phyloP scores from a whole-genome alignment of 2,329 filamentous ascomycete genomes.

The Colletotrichum camelliae region DNA sequence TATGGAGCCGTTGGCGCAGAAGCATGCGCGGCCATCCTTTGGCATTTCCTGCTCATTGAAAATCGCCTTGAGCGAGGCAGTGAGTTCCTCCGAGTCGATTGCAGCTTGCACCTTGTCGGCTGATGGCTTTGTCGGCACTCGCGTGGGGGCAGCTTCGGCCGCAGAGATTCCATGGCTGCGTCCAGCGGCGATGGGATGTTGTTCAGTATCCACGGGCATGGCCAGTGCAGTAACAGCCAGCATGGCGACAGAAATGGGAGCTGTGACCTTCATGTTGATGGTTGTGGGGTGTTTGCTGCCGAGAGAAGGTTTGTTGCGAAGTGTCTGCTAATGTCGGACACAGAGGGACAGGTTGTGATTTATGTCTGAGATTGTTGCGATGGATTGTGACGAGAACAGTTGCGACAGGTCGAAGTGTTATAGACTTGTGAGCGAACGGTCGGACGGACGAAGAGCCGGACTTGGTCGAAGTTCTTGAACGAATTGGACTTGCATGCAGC shows the following conservation, averaged over 20 bases:
- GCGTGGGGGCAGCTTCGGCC: neutral
- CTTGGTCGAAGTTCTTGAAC: neutral
- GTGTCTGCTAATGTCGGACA: neutral
- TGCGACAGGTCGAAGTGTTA: neutral
- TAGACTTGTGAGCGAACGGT: neutral
- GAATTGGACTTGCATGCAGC: neutral
- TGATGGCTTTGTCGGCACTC: neutral
- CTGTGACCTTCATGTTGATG: neutral
- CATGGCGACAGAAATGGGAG: neutral
- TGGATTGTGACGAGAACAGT: neutral
- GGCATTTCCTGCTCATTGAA: neutral
- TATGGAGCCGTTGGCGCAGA: constrained; percentile 31
- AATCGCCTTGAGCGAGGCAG: neutral
- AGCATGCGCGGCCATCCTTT: constrained; percentile 23
- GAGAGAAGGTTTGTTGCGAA: neutral
- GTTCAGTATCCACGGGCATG: constrained; percentile 3
- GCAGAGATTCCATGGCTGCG: neutral
- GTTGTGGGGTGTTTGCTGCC: neutral
- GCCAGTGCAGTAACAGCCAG: neutral
- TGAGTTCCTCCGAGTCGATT: neutral
- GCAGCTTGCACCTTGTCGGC: neutral
- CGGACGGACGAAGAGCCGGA: neutral
- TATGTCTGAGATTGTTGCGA: neutral
- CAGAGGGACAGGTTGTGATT: neutral
- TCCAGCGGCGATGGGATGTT: neutral